phyloP scores from a whole-genome alignment of 176 grass and related monocot species.

The Avena insularis region DNA sequence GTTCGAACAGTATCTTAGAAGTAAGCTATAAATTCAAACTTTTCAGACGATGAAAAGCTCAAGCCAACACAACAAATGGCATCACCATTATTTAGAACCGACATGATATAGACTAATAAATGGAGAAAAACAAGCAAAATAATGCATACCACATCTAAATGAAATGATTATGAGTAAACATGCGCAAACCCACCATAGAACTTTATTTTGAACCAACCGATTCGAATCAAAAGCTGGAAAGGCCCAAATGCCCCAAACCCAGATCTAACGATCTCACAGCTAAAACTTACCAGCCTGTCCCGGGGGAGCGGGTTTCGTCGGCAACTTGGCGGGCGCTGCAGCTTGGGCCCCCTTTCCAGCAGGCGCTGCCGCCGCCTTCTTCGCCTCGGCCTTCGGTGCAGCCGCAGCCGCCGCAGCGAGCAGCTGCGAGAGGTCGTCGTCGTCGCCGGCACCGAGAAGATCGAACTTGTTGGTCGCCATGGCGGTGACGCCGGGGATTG shows the following conservation, averaged over 20 bases:
- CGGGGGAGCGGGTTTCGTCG: conserved; percentile 70
- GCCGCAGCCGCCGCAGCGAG: conserved; percentile 44
- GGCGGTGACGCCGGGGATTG: not conserved
- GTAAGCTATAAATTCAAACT: conserved; percentile 33
- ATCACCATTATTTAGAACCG: conserved; percentile 6
- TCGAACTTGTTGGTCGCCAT: conserved; percentile 83
- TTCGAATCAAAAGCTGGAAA: not conserved
- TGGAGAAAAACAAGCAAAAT: not conserved
- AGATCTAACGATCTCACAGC: conserved; percentile 34
- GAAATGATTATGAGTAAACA: conserved; percentile 11
- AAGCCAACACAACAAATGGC: not conserved
- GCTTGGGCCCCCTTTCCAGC: conserved; percentile 47
- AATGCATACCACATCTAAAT: not conserved
- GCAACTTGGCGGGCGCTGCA: conserved; percentile 58
- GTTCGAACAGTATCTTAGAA: not conserved
- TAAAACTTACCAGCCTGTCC: conserved; percentile 64
- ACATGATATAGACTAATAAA: not conserved
- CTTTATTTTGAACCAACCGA: not conserved
- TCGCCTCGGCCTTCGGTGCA: conserved; percentile 59
- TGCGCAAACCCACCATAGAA: conserved; percentile 13
- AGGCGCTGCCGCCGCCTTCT: conserved; percentile 42
- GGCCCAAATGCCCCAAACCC: not conserved
- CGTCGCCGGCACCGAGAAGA: conserved; percentile 74
- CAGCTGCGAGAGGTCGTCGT: conserved; percentile 79
- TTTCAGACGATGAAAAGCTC: conserved; percentile 22